Evolutionary conservation across 257 asterid species (phyloP).

Genomic region (Striga asiatica): DNA sequence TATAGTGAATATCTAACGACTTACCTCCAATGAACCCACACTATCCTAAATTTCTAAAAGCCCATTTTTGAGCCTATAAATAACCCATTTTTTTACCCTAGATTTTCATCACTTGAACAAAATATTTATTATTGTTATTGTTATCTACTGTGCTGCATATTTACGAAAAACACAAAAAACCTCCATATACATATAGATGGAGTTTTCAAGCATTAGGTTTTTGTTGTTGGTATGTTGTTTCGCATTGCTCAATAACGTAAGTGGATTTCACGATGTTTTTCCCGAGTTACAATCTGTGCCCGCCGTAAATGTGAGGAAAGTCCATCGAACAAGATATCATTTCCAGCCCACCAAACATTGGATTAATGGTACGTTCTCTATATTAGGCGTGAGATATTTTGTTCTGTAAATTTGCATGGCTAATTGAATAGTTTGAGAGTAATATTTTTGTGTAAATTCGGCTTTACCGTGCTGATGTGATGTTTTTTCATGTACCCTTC

Average conservation of each 20-base stretch:
- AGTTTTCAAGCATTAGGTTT: background rate
- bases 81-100: too few species aligned
- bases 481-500: conserved; percentile 9
- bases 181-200: background rate
- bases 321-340: conserved; percentile 49
- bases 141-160: background rate
- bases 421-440: too few species aligned
- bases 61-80: conserved; percentile 12
- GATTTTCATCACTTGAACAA: too few species aligned
- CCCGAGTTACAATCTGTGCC: conserved; percentile 14
- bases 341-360: conserved; percentile 52
- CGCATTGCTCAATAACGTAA: conserved; percentile 20
- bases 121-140: too few species aligned
- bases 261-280: conserved; percentile 35
- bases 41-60: background rate
- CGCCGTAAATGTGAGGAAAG: conserved; percentile 1
- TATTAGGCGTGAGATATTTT: background rate
- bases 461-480: background rate
- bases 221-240: conserved; percentile 9
- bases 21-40: background rate
- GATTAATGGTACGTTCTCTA: conserved; percentile 39
- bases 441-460: background rate
- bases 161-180: background rate
- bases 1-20: too few species aligned
- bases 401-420: too few species aligned